These are phyloP conservation scores for Botrytis pseudocinerea DNA, from an alignment of 2,329 filamentous ascomycete genomes.

Conservation along the genomic window DNA sequence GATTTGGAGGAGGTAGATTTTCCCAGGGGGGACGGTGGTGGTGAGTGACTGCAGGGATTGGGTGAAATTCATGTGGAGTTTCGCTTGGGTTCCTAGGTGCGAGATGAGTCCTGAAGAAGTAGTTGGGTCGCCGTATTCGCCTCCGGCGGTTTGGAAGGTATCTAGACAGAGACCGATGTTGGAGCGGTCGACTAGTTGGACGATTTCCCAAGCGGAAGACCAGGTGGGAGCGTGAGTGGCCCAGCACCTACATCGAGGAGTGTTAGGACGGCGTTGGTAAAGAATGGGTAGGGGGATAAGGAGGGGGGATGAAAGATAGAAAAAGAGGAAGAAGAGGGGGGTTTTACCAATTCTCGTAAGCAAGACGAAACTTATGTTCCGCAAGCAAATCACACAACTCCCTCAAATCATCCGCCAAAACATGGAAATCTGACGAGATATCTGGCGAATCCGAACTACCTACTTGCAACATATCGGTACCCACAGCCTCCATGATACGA, in stretches of 20 bases:
- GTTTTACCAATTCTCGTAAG: constrained; percentile 69
- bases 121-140: constrained; percentile 72
- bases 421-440: constrained; percentile 37
- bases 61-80: constrained; percentile 52
- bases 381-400: constrained; percentile 64
- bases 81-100: constrained; percentile 43
- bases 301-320: neutral
- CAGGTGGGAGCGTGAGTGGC: constrained; percentile 67
- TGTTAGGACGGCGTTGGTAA: neutral
- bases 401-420: constrained; percentile 61
- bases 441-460: constrained; percentile 15
- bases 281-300: neutral
- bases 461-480: constrained; percentile 70
- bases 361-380: constrained; percentile 58
- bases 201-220: constrained; percentile 70
- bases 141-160: constrained; percentile 73
- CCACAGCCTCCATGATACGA: constrained; percentile 66
- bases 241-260: constrained; percentile 60
- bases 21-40: constrained; percentile 60
- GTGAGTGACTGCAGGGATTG: constrained; percentile 58
- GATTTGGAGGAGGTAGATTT: constrained; percentile 74
- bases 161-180: constrained; percentile 77
- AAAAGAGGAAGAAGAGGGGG: neutral
- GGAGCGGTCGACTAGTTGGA: constrained; percentile 58
- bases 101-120: constrained; percentile 61